Evolutionary conservation across 2,329 filamentous ascomycete species (phyloP).

Genomic region (Bertia moriformis): DNA sequence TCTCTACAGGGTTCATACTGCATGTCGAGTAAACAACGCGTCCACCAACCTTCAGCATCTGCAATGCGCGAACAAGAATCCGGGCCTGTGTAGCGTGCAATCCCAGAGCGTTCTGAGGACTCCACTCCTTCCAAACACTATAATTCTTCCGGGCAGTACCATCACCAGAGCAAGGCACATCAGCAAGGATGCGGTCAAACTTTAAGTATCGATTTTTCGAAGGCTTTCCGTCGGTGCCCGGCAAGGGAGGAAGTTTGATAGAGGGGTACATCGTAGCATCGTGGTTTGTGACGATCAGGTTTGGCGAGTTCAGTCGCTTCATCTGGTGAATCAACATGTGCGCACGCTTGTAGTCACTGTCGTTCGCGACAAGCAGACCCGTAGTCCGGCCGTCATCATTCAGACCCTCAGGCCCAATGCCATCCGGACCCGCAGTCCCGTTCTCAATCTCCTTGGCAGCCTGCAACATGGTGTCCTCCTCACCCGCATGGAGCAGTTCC

Average conservation of each 20-base stretch:
- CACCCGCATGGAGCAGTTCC: slow-evolving; percentile 83
- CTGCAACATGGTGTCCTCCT: slow-evolving; percentile 71
- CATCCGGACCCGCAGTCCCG: slow-evolving; percentile 32
- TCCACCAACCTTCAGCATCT: slow-evolving; percentile 90
- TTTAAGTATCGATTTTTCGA: slow-evolving; percentile 64
- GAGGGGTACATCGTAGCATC: slow-evolving; percentile 92
- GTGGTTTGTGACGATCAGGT: slow-evolving; percentile 93
- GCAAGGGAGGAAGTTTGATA: slow-evolving; percentile 60
- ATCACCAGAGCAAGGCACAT: slow-evolving; percentile 93
- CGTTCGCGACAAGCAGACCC: slow-evolving; percentile 85
- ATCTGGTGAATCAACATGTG: slow-evolving; percentile 97
- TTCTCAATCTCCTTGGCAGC: slow-evolving; percentile 33
- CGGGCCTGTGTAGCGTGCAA: slow-evolving; percentile 75
- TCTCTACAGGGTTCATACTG: slow-evolving; percentile 96
- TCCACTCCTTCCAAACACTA: slow-evolving; percentile 92
- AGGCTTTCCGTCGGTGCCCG: slow-evolving; percentile 30
- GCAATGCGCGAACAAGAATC: slow-evolving; percentile 79
- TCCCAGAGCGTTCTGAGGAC: slow-evolving; percentile 70
- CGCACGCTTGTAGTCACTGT: slow-evolving; percentile 88
- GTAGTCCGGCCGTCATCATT: slow-evolving; percentile 76
- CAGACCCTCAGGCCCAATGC: slow-evolving; percentile 25
- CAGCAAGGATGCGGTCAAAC: slow-evolving; percentile 89
- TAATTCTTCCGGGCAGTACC: slow-evolving; percentile 88
- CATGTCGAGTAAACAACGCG: slow-evolving; percentile 95
- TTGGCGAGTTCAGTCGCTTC: slow-evolving; percentile 90